Conservation (phyloP, 2,329 filamentous ascomycete species). For the Paracamarosporium sp. region DNA sequence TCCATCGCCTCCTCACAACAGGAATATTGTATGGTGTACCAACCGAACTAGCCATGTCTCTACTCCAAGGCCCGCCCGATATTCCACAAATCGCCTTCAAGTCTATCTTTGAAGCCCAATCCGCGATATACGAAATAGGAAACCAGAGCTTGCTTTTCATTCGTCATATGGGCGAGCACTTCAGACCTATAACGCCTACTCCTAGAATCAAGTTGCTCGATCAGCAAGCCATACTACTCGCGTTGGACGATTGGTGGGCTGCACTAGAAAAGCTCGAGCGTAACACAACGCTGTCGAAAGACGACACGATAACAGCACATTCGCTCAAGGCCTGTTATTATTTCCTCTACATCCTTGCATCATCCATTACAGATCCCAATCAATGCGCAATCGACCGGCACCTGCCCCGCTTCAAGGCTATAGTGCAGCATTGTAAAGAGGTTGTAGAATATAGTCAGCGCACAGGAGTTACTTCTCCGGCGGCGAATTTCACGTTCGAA, state of each 20-base stretch:
- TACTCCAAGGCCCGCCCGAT: slow-evolving; percentile 2
- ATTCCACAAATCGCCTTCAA: slow-evolving; percentile 9
- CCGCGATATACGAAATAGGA: slow-evolving; percentile 23
- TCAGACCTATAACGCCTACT: background rate
- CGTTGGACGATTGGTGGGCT: slow-evolving; percentile 23
- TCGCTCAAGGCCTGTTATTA: slow-evolving; percentile 23
- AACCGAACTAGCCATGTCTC: slow-evolving; percentile 16
- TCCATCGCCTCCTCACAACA: slow-evolving; percentile 22
- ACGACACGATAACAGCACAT: slow-evolving; percentile 20
- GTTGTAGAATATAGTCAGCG: slow-evolving; percentile 23
- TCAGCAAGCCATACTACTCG: slow-evolving; percentile 18
- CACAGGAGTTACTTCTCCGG: background rate
- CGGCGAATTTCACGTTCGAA: slow-evolving; percentile 29
- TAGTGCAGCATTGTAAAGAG: slow-evolving; percentile 22
- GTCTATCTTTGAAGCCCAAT: slow-evolving; percentile 23
- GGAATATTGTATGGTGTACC: slow-evolving; percentile 25
- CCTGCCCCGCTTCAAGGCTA: slow-evolving; percentile 21
- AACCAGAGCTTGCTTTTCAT: slow-evolving; percentile 25
- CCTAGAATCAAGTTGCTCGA: slow-evolving; percentile 9
- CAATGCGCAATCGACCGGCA: slow-evolving; percentile 24
- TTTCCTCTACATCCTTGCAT: slow-evolving; percentile 14
- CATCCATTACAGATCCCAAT: slow-evolving; percentile 13
- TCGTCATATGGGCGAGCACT: slow-evolving; percentile 10
- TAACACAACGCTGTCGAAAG: slow-evolving; percentile 7
- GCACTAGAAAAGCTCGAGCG: slow-evolving; percentile 6